phyloP scores from a whole-genome alignment of 352 stramenopile genomes.

The Pythium dissimile region DNA sequence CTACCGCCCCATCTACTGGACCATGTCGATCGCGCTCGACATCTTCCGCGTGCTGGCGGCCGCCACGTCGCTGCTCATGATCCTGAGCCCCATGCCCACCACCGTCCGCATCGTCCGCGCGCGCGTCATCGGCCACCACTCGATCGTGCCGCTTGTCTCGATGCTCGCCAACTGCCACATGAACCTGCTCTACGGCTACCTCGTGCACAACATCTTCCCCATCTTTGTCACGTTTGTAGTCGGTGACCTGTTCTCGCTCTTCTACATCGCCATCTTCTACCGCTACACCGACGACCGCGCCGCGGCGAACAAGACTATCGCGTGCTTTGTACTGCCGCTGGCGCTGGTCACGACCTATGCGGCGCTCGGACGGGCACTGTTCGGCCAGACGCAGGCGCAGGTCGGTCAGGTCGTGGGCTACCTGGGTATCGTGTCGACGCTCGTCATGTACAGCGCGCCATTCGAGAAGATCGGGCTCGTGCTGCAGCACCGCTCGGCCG shows the following conservation, averaged over 20 bases:
- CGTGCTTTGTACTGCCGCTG: conserved; percentile 19
- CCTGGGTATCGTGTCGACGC: conserved; percentile 37
- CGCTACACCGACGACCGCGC: conserved; percentile 35
- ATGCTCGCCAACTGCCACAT: conserved; percentile 43
- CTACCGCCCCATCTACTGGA: background rate
- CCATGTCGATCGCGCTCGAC: conserved; percentile 9
- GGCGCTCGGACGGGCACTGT: conserved; percentile 22
- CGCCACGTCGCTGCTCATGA: conserved; percentile 32
- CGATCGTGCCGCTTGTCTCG: conserved; percentile 44
- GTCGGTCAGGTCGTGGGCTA: conserved; percentile 34
- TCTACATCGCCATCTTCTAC: conserved; percentile 53
- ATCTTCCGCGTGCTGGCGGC: conserved; percentile 29
- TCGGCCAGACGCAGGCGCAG: conserved; percentile 27
- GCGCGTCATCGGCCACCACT: conserved; percentile 34
- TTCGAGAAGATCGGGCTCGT: conserved; percentile 54
- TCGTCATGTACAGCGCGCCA: conserved; percentile 52
- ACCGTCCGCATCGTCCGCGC: conserved; percentile 32
- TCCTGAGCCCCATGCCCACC: conserved; percentile 36
- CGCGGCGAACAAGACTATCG: conserved; percentile 32
- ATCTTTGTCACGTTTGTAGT: conserved; percentile 43
- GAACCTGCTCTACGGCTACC: conserved; percentile 42
- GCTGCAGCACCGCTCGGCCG: conserved; percentile 39
- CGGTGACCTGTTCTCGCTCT: conserved; percentile 33
- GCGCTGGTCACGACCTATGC: conserved; percentile 34
- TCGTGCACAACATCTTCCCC: conserved; percentile 42